These are phyloP conservation scores for Alternaria atra DNA, from an alignment of 2,329 filamentous ascomycete genomes.

Conservation along the genomic window DNA sequence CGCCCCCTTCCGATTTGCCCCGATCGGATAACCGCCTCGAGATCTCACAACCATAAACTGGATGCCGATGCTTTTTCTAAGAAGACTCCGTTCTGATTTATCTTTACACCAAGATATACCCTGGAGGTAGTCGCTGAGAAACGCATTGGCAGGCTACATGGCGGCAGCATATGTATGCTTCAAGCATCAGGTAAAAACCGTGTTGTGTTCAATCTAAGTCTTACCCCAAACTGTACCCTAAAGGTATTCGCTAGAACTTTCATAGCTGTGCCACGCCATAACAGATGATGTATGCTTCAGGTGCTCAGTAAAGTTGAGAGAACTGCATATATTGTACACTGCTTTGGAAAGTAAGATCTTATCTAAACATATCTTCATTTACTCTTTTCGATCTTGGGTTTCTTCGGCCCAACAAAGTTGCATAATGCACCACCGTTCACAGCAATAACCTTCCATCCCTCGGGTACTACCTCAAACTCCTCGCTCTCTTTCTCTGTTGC, in stretches of 20 bases:
- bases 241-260: background rate
- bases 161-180: too few species aligned
- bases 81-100: too few species aligned
- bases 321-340: background rate
- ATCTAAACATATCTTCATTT: background rate
- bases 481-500: conserved; percentile 13
- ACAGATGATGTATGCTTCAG: background rate
- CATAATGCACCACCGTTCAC: conserved; percentile 73
- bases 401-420: conserved; percentile 69
- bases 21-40: background rate
- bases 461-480: conserved; percentile 21
- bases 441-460: conserved; percentile 66
- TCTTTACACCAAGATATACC: too few species aligned
- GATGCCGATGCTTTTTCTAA: too few species aligned
- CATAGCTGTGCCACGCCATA: background rate
- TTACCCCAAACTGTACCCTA: background rate
- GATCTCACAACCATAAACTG: background rate
- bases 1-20: background rate
- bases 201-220: background rate
- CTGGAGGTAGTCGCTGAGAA: too few species aligned
- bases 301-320: background rate
- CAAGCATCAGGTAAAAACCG: background rate
- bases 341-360: background rate
- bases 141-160: too few species aligned
- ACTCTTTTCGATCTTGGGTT: background rate